A percentile compares a stretch with the other conserved stretches of the same genome.
phyloP scores from a whole-genome alignment of 2,329 filamentous ascomycete species.

The Dactylonectria macrodidyma region DNA sequence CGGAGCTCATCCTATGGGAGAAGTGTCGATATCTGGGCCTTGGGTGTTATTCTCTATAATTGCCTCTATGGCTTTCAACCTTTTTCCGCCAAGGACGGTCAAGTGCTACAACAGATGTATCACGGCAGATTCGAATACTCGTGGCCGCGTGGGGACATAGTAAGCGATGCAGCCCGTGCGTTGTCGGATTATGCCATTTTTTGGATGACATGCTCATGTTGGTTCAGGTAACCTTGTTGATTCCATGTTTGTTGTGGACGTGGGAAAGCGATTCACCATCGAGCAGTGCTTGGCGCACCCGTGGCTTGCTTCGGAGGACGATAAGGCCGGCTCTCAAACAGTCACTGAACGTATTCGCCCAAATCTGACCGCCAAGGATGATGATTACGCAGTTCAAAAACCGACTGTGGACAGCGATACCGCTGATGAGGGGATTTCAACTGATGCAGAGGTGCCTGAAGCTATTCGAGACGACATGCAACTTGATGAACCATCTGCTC shows the following conservation, averaged over 20 bases:
- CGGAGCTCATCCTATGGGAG: conserved; percentile 81
- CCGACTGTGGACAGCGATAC: too few species aligned
- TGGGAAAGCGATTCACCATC: not conserved
- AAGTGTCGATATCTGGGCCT: conserved; percentile 87
- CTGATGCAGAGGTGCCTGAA: not conserved
- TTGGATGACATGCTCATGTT: not conserved
- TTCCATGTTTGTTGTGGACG: not conserved
- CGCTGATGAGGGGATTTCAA: too few species aligned
- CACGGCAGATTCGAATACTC: conserved; percentile 15
- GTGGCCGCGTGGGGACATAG: conserved; percentile 10
- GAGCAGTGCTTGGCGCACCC: conserved; percentile 9
- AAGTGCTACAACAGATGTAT: conserved; percentile 53
- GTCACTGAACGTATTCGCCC: not conserved
- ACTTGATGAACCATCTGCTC: not conserved
- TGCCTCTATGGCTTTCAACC: conserved; percentile 87
- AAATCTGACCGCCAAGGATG: not conserved
- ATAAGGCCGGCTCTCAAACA: not conserved
- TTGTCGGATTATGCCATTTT: not conserved
- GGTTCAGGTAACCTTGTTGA: conserved; percentile 8
- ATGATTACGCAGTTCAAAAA: too few species aligned
- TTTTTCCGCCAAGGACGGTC: conserved; percentile 70
- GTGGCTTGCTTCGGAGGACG: not conserved
- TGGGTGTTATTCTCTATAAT: conserved; percentile 89
- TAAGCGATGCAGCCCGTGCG: conserved; percentile 3
- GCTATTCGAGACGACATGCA: not conserved